Evolutionary conservation across 352 stramenopile species (phyloP).

Genomic region (Globisporangium sylvaticum): DNA sequence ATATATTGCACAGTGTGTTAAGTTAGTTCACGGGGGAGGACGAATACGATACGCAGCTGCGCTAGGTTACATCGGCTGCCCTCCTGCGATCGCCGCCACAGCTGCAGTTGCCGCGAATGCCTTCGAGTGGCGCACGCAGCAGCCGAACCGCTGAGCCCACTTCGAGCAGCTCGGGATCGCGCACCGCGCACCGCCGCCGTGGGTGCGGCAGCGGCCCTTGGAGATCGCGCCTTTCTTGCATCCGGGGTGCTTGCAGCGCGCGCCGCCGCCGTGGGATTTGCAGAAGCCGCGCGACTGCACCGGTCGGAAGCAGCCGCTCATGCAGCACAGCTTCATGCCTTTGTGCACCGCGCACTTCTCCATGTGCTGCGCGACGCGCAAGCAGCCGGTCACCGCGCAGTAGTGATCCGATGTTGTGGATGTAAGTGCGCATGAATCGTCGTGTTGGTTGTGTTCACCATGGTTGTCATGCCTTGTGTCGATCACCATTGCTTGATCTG

Average conservation of each 20-base stretch:
- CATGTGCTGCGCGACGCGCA: constrained; percentile 19
- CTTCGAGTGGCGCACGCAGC: constrained; percentile 43
- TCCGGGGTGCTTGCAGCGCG: constrained; percentile 39
- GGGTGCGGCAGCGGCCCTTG: constrained; percentile 42
- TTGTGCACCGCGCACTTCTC: constrained; percentile 42
- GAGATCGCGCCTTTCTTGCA: constrained; percentile 53
- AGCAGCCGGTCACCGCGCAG: constrained; percentile 32
- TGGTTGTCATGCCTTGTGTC: not conserved
- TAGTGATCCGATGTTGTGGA: not conserved
- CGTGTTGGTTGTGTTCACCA: not conserved
- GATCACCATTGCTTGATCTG: not conserved
- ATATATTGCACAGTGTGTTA: not conserved
- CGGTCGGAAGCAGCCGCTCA: constrained; percentile 31
- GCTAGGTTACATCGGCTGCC: not conserved
- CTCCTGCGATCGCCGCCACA: not conserved
- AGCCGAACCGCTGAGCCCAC: constrained; percentile 42
- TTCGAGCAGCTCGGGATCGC: constrained; percentile 37
- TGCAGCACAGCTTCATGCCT: constrained; percentile 38
- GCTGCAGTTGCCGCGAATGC: not conserved
- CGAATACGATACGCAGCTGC: not conserved
- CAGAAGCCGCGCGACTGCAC: constrained; percentile 53
- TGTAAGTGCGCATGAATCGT: not conserved
- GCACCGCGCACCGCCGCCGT: constrained; percentile 53
- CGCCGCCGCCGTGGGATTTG: constrained; percentile 58
- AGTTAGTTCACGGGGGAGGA: not conserved